Evolutionary conservation across 345 rosid species (phyloP).

Genomic region (Clausena lansium): DNA sequence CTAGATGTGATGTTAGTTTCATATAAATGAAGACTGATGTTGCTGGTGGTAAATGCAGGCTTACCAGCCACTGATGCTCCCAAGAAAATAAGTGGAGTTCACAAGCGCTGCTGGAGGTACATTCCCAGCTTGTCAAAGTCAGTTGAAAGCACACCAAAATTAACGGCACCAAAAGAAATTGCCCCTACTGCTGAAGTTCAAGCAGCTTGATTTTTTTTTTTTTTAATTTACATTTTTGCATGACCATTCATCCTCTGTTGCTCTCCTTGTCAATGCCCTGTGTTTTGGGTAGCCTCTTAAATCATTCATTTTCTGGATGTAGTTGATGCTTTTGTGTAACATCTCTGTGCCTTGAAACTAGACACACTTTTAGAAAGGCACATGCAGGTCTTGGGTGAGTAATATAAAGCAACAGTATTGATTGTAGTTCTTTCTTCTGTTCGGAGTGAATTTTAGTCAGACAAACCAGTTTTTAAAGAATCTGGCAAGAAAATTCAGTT

Average conservation of each 20-base stretch:
- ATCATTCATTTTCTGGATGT: neutral
- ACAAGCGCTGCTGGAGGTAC: constrained; percentile 91
- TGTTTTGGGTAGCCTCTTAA: neutral
- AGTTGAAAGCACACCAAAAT: constrained; percentile 20
- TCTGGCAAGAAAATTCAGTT: neutral
- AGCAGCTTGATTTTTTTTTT: constrained; percentile 45
- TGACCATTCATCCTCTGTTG: constrained; percentile 3
- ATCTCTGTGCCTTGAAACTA: constrained; percentile 2
- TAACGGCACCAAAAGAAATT: constrained; percentile 34
- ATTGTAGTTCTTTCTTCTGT: neutral
- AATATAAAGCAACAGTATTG: neutral
- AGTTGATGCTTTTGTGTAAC: neutral
- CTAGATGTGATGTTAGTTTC: neutral
- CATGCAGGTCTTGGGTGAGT: neutral
- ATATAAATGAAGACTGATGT: neutral
- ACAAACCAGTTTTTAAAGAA: neutral
- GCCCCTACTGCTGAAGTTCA: constrained; percentile 39
- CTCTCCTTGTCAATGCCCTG: neutral
- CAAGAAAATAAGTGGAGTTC: constrained; percentile 90
- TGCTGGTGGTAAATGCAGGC: constrained; percentile 42
- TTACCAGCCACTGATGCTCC: constrained; percentile 65
- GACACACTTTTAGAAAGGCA: neutral
- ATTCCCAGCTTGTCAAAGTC: constrained; percentile 51
- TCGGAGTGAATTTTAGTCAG: neutral
- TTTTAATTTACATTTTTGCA: neutral